phyloP scores from a whole-genome alignment of 768 basidiomycete species.

The Pholiota microspora region DNA sequence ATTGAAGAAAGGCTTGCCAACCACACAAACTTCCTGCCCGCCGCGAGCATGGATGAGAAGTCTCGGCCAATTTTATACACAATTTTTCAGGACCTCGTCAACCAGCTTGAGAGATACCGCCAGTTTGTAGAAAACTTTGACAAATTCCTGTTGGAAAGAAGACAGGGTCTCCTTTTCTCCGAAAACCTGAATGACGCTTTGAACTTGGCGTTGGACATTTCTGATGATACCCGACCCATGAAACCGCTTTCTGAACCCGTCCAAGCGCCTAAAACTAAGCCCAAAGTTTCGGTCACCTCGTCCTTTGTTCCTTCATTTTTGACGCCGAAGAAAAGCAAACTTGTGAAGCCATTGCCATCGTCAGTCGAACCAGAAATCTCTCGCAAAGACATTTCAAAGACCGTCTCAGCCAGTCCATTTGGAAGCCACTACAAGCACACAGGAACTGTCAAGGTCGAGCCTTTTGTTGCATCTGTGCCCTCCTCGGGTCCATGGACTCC shows the following conservation, averaged over 20 bases:
- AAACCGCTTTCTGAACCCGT: slow-evolving; percentile 26
- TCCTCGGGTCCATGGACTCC: slow-evolving; percentile 65
- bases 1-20: slow-evolving; percentile 65
- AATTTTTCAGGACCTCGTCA: slow-evolving; percentile 76
- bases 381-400: slow-evolving; percentile 34
- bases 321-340: slow-evolving; percentile 70
- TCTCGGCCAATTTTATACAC: slow-evolving; percentile 79
- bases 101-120: slow-evolving; percentile 81
- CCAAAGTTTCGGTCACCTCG: slow-evolving; percentile 50
- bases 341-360: slow-evolving; percentile 27
- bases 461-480: slow-evolving; percentile 62
- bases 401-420: slow-evolving; percentile 71
- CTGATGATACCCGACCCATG: slow-evolving; percentile 38
- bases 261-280: slow-evolving; percentile 44
- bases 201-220: slow-evolving; percentile 65
- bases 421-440: slow-evolving; percentile 84
- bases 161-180: slow-evolving; percentile 86
- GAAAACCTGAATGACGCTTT: slow-evolving; percentile 92
- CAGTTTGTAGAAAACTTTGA: slow-evolving; percentile 77
- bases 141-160: slow-evolving; percentile 76
- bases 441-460: slow-evolving; percentile 64
- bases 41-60: slow-evolving; percentile 65
- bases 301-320: slow-evolving; percentile 71
- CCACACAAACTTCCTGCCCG: slow-evolving; percentile 58
- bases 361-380: slow-evolving; percentile 45